Conservation (phyloP, 768 basidiomycete species). For the Leucosporidium scottii region DNA sequence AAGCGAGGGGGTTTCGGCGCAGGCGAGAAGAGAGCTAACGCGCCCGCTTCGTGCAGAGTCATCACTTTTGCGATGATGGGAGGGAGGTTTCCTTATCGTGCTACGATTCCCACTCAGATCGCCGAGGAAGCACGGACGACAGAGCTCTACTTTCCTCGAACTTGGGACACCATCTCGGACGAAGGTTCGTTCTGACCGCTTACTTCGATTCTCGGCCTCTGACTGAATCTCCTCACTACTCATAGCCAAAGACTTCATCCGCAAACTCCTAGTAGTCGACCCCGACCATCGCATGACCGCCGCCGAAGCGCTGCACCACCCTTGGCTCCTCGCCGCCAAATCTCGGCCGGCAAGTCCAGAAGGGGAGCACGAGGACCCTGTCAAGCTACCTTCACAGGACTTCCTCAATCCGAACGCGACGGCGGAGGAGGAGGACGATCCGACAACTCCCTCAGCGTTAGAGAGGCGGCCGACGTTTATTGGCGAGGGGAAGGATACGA, state of each 20-base stretch:
- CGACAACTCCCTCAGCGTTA: not conserved
- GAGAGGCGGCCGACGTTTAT: slow-evolving; percentile 1
- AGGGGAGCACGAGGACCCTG: not conserved
- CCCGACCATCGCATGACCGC: slow-evolving; percentile 13
- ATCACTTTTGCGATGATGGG: slow-evolving; percentile 12
- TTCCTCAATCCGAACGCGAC: no score
- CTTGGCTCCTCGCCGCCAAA: not conserved
- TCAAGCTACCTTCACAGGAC: no score
- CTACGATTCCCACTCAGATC: slow-evolving; percentile 22
- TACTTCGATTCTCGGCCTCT: no score
- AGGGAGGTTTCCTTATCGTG: slow-evolving; percentile 28
- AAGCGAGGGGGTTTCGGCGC: not conserved
- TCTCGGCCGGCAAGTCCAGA: not conserved
- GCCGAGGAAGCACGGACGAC: slow-evolving; percentile 28
- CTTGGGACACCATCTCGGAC: slow-evolving; percentile 20
- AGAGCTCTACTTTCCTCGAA: slow-evolving; percentile 26
- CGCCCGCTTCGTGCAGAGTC: not conserved
- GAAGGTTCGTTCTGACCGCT: slow-evolving; percentile 7
- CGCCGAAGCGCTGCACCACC: slow-evolving; percentile 23
- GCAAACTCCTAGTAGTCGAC: slow-evolving; percentile 17
- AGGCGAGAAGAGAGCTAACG: not conserved
- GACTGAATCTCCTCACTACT: no score
- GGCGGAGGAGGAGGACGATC: not conserved
- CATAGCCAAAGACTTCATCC: slow-evolving; percentile 30
- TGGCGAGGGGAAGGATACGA: not conserved